Evolutionary conservation across 805 yeast species (phyloP).

Genomic region (Hanseniaspora thailandica): DNA sequence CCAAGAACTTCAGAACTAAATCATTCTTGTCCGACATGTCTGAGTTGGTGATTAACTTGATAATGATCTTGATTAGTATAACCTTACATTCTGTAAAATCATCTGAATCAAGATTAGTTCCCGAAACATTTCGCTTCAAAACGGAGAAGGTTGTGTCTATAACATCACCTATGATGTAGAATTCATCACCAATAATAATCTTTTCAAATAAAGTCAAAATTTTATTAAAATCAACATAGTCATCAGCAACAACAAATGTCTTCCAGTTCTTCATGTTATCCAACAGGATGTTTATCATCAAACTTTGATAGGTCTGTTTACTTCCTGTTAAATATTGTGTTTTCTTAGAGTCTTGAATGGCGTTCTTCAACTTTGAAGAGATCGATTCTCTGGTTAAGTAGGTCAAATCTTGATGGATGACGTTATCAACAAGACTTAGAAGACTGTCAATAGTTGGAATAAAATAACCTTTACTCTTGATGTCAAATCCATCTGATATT

Average conservation of each 20-base stretch:
- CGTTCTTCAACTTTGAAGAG: background rate
- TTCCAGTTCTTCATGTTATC: background rate
- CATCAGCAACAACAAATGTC: conserved; percentile 14
- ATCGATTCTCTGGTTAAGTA: background rate
- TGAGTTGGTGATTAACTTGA: conserved; percentile 1
- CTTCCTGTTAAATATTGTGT: background rate
- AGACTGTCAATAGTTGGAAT: background rate
- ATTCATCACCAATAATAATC: conserved; percentile 23
- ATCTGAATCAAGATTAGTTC: conserved; percentile 26
- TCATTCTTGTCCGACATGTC: conserved; percentile 26
- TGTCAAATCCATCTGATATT: conserved; percentile 20
- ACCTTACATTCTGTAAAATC: background rate
- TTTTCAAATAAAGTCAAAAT: conserved; percentile 21
- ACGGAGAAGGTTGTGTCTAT: conserved; percentile 38
- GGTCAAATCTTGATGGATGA: background rate
- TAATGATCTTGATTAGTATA: background rate
- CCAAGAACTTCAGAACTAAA: conserved; percentile 29
- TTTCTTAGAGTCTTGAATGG: background rate
- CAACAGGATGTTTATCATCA: background rate
- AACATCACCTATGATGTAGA: conserved; percentile 30
- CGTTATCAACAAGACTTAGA: background rate
- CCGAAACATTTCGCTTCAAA: conserved; percentile 27
- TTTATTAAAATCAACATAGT: conserved; percentile 19
- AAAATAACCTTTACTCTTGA: background rate
- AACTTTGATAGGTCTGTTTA: background rate